Evolutionary conservation across 805 yeast species (phyloP).

Genomic region (Barnettozyma pratensis): DNA sequence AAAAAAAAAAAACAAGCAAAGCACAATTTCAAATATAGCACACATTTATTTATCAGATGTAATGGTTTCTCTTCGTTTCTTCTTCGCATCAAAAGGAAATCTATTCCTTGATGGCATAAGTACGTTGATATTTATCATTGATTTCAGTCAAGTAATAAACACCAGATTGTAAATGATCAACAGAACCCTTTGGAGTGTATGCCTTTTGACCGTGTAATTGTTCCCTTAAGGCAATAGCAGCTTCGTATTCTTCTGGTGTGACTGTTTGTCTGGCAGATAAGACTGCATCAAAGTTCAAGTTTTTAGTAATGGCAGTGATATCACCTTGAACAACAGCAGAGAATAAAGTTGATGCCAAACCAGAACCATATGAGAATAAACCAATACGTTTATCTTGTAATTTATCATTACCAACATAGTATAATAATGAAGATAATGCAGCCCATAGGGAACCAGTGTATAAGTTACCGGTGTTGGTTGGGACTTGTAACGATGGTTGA

Average conservation of each 20-base stretch:
- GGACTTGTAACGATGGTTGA: slow-evolving; percentile 73
- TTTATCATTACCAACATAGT: slow-evolving; percentile 65
- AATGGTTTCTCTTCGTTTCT: neutral
- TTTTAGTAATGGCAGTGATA: slow-evolving; percentile 56
- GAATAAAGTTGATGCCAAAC: slow-evolving; percentile 87
- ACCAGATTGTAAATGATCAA: slow-evolving; percentile 67
- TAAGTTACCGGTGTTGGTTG: slow-evolving; percentile 98
- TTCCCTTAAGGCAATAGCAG: slow-evolving; percentile 81
- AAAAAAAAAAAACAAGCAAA: neutral
- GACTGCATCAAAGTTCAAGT: slow-evolving; percentile 62
- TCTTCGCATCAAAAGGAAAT: neutral
- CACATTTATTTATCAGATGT: neutral
- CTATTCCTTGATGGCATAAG: slow-evolving; percentile 64
- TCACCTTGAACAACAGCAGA: slow-evolving; percentile 81
- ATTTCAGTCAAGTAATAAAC: slow-evolving; percentile 78
- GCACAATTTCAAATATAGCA: neutral
- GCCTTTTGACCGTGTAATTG: slow-evolving; percentile 77
- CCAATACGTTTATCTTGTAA: slow-evolving; percentile 85
- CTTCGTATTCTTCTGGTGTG: slow-evolving; percentile 79
- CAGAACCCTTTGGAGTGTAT: slow-evolving; percentile 73
- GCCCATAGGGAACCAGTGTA: slow-evolving; percentile 94
- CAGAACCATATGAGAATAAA: slow-evolving; percentile 95
- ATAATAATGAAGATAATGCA: slow-evolving; percentile 75
- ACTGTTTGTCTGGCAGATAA: slow-evolving; percentile 59
- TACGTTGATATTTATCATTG: slow-evolving; percentile 87